These are phyloP conservation scores for Apiospora phragmitis DNA, from an alignment of 2,329 filamentous ascomycete species.

Conservation along the genomic window DNA sequence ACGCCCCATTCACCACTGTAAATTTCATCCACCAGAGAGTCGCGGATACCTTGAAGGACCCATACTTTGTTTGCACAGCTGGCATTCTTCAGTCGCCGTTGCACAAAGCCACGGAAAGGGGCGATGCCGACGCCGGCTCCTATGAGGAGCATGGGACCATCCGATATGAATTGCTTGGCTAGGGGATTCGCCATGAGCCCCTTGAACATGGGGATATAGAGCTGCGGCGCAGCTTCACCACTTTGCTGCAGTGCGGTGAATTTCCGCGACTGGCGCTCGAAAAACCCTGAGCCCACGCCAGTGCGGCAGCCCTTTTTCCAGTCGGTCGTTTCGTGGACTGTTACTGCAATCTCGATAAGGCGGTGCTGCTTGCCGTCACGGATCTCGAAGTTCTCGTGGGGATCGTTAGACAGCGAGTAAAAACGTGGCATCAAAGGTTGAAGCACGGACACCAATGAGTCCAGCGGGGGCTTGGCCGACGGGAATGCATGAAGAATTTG, in stretches of 20 bases:
- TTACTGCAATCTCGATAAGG: constrained; percentile 94
- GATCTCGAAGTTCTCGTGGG: constrained; percentile 71
- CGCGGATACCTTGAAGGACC: constrained; percentile 44
- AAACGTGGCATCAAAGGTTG: constrained; percentile 95
- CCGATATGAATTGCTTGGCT: constrained; percentile 85
- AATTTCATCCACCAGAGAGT: constrained; percentile 91
- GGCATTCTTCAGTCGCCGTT: constrained; percentile 57
- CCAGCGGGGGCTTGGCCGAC: constrained; percentile 83
- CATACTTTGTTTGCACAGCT: constrained; percentile 39
- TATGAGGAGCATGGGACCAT: constrained; percentile 96
- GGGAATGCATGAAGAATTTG: constrained; percentile 93
- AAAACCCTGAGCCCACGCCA: constrained; percentile 89
- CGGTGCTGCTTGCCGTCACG: constrained; percentile 72
- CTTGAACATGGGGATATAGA: constrained; percentile 95
- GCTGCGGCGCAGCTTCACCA: constrained; percentile 56
- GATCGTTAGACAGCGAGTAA: constrained; percentile 97
- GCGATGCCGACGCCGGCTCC: constrained; percentile 96
- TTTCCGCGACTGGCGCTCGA: constrained; percentile 78
- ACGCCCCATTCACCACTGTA: constrained; percentile 97
- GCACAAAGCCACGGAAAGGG: constrained; percentile 95
- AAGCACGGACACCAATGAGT: constrained; percentile 75
- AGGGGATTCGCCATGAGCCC: constrained; percentile 97
- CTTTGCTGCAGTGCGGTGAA: constrained; percentile 68
- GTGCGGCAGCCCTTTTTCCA: constrained; percentile 74
- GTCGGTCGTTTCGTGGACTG: constrained; percentile 82